Conservation (phyloP, 192 early-diverging fungal genomes). For the Backusella mclennaniae region DNA sequence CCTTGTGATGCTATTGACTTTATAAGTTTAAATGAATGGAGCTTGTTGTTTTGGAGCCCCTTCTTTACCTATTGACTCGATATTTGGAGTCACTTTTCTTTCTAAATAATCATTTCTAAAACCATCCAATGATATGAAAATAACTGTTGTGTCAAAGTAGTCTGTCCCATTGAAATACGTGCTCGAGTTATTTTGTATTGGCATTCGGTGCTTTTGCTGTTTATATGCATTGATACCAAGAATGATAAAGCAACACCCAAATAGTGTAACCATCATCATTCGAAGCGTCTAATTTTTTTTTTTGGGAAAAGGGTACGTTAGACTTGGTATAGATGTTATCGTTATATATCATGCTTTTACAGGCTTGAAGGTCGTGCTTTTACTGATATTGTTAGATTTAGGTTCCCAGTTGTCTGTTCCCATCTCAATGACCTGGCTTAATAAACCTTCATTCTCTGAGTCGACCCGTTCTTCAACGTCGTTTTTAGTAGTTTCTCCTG, state of each 20-base stretch:
- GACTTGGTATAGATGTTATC: background rate
- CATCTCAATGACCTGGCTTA: slow-evolving; percentile 9
- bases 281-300: background rate
- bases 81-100: slow-evolving; percentile 67
- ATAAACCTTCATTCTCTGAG: background rate
- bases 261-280: background rate
- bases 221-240: background rate
- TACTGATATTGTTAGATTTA: background rate
- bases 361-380: background rate
- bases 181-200: background rate
- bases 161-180: slow-evolving; percentile 62
- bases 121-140: slow-evolving; percentile 89
- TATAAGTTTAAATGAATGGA: background rate
- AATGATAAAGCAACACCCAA: background rate
- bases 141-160: slow-evolving; percentile 62
- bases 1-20: slow-evolving; percentile 40
- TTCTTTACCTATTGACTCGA: slow-evolving; percentile 54
- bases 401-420: background rate
- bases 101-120: slow-evolving; percentile 82
- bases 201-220: background rate
- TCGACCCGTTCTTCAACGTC: background rate
- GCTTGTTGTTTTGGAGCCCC: background rate
- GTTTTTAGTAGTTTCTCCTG: background rate
- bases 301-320: background rate
- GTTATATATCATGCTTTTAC: background rate